Evolutionary conservation across 2,329 filamentous ascomycete species (phyloP), one percentile per base, ranked within the genome.

Genomic region (Pseudogymnoascus destructans): DNA sequence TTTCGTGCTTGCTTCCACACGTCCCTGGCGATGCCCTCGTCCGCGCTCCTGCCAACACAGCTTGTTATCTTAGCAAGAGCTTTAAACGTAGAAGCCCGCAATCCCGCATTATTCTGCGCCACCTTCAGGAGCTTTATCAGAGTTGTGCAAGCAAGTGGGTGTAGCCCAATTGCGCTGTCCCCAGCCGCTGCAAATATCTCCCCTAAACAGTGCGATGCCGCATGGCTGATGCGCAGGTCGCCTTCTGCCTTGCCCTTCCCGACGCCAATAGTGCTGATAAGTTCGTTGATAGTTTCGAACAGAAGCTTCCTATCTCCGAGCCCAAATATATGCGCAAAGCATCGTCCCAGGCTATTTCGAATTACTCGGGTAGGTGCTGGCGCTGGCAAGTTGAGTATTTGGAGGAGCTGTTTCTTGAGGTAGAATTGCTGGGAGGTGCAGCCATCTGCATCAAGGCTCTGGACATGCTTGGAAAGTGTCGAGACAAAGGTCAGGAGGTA

Each of bases 281-380:
- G 77, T 64, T 97, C 92, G 66, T 93, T 95, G 68, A 97, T 87
- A 0, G 89, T 95, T 71, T 98, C 93, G 68, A 95, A 96, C 2
- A 98, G 79, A 56, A 95, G 78, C 69, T 95, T 95, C 63, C 92
- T 81, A 72, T 96, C 92, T 10, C 93, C 93, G 63, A 87, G 86
- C 13, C 78, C 79, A 63, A 98, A 87, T 60, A 97, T 84, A 66
- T 86, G 84, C 40, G 85, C 85, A 64, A 96, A 85, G 65, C 89
- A 92, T 71, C 82, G 81, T 54, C 90, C 92, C 33, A 97, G 71
- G 69, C 92, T 95, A 73, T 92, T 93, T 66, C 93, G 83, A 68
- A 96, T 86, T 38, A 95, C 87, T 69, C 93, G 82, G 40, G 89
- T 92, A 35, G 92, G 89, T 54, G 87, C 80, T 59, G 92, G 92